Evolutionary conservation across 768 basidiomycete genomes (phyloP).

Genomic region (Tylopilus sp.): DNA sequence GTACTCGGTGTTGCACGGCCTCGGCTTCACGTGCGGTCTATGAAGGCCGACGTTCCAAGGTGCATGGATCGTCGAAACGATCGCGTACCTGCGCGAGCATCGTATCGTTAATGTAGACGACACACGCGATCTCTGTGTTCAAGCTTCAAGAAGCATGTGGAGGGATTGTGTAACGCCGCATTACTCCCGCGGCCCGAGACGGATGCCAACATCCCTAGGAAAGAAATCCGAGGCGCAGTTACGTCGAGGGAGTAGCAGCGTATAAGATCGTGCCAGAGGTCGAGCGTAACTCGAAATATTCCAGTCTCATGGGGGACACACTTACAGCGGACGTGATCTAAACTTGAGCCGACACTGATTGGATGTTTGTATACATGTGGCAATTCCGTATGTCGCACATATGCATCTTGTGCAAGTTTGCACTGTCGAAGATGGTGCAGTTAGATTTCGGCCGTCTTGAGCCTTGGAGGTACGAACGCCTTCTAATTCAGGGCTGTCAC

Average conservation of each 20-base stretch:
- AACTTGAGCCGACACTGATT: no score
- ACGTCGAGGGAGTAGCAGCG: not conserved
- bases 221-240: conserved; percentile 8
- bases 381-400: no score
- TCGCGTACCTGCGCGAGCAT: conserved; percentile 7
- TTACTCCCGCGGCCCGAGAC: not conserved
- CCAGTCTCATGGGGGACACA: conserved; percentile 5
- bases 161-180: not conserved
- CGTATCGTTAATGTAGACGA: conserved; percentile 6
- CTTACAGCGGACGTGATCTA: not conserved
- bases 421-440: no score
- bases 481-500: no score
- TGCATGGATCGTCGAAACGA: conserved; percentile 9
- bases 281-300: conserved; percentile 9
- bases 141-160: conserved; percentile 9
- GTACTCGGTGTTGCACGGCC: no score
- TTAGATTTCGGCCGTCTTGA: no score
- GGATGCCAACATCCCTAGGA: conserved; percentile 8
- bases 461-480: no score
- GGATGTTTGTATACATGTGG: no score
- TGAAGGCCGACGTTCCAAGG: conserved; percentile 10
- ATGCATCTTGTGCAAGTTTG: no score
- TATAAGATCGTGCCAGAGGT: conserved; percentile 6
- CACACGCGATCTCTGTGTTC: not conserved
- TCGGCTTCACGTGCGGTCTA: conserved; percentile 8